phyloP scores from a whole-genome alignment of 2,329 filamentous ascomycete genomes.

The Aspergillus novofumigatus region DNA sequence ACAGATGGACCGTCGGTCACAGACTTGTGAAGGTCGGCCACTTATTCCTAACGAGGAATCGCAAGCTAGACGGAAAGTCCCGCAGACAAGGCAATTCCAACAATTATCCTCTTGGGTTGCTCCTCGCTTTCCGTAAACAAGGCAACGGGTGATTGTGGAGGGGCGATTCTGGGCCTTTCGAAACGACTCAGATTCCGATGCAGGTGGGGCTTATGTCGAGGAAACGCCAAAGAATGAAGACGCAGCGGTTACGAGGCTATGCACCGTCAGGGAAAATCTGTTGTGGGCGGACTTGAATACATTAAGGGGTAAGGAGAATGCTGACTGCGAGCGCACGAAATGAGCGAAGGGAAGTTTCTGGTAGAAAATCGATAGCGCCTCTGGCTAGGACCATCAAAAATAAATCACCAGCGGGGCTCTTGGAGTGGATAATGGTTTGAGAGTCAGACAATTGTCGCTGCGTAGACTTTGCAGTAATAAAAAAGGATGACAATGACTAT shows the following conservation, averaged over 20 bases:
- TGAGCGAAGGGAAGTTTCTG: constrained; percentile 12
- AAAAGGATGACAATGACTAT: constrained; percentile 11
- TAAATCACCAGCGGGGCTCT: constrained; percentile 9
- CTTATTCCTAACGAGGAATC: constrained; percentile 9
- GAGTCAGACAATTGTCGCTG: neutral
- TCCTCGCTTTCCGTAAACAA: constrained; percentile 17
- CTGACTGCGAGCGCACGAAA: constrained; percentile 9
- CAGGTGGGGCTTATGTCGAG: constrained; percentile 12
- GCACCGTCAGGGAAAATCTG: constrained; percentile 1
- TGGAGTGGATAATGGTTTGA: neutral
- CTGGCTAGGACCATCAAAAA: constrained; percentile 10
- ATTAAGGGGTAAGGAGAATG: constrained; percentile 12
- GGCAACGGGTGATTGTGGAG: constrained; percentile 3
- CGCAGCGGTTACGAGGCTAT: constrained; percentile 5
- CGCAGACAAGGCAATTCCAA: constrained; percentile 4
- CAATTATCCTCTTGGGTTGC: constrained; percentile 6
- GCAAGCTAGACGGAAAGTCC: constrained; percentile 9
- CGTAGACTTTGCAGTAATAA: neutral
- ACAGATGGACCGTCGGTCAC: constrained; percentile 4
- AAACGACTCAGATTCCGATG: constrained; percentile 13
- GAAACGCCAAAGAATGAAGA: constrained; percentile 11
- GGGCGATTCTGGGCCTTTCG: constrained; percentile 12
- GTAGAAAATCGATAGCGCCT: constrained; percentile 6
- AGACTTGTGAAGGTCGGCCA: neutral
- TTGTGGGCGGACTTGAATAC: constrained; percentile 4